Evolutionary conservation across 176 grass and related monocot genomes (phyloP).

Genomic region (Elaeis guineensis): DNA sequence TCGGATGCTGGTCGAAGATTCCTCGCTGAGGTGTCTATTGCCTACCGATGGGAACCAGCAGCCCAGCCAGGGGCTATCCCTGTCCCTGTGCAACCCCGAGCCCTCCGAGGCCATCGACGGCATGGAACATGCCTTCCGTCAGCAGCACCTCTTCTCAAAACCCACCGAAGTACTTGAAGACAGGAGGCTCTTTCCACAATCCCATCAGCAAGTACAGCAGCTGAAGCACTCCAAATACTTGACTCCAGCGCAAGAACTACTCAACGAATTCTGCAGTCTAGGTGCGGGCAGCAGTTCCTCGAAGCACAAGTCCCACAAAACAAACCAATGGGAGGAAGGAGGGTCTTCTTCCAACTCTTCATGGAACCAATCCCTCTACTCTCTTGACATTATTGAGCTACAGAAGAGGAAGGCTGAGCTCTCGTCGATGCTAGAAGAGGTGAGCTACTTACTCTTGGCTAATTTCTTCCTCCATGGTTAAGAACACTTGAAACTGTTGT

Average conservation of each 20-base stretch:
- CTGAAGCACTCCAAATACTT: constrained; percentile 66
- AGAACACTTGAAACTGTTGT: too few relatives aligned
- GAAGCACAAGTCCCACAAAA: constrained; percentile 13
- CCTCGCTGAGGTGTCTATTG: constrained; percentile 9
- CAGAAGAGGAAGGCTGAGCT: constrained; percentile 80
- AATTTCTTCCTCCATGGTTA: background rate
- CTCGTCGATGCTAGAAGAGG: constrained; percentile 91
- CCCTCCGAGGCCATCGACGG: background rate
- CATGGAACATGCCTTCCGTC: background rate
- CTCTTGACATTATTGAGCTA: constrained; percentile 67
- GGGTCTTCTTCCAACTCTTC: constrained; percentile 48
- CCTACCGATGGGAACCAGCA: background rate
- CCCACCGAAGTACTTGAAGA: background rate
- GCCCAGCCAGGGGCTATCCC: background rate
- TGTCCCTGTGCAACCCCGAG: constrained; percentile 12
- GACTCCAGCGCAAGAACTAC: constrained; percentile 50
- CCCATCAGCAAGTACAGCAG: constrained; percentile 14
- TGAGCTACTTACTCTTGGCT: constrained; percentile 24
- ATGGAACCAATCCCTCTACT: constrained; percentile 34
- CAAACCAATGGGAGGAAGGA: constrained; percentile 23
- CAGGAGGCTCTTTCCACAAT: background rate
- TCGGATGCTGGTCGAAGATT: constrained; percentile 24
- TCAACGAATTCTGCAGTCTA: constrained; percentile 79
- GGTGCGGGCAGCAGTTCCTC: constrained; percentile 23
- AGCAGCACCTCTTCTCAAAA: background rate